phyloP scores from a whole-genome alignment of 164 flowering plant species.

The Hamamelis virginiana region DNA sequence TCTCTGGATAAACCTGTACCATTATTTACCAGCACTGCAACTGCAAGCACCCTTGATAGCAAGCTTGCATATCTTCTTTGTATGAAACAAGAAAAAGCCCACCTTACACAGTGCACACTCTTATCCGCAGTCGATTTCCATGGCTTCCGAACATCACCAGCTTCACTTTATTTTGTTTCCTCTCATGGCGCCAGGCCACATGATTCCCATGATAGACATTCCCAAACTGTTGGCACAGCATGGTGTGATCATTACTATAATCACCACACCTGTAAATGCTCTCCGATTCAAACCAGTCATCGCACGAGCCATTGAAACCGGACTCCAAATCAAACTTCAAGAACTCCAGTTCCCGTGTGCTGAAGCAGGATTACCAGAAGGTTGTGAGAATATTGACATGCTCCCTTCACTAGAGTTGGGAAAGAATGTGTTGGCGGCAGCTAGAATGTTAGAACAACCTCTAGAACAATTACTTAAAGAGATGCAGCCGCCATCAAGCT shows the following conservation, averaged over 20 bases:
- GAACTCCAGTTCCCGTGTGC: constrained; percentile 13
- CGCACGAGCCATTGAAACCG: background rate
- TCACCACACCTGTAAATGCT: constrained; percentile 32
- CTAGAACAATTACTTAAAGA: constrained; percentile 11
- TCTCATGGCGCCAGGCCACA: constrained; percentile 37
- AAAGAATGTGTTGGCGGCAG: constrained; percentile 14
- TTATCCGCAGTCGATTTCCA: background rate
- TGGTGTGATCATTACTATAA: constrained; percentile 12
- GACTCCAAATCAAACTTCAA: constrained; percentile 6
- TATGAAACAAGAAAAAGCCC: too few species aligned
- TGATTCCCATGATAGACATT: constrained; percentile 33
- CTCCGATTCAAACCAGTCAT: constrained; percentile 4
- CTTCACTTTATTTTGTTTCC: constrained; percentile 36
- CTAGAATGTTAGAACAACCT: constrained; percentile 15
- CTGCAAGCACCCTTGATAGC: too few species aligned
- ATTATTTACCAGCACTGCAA: too few species aligned
- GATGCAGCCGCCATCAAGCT: constrained; percentile 18
- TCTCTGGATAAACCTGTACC: too few species aligned
- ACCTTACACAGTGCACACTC: too few species aligned
- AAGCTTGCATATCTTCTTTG: too few species aligned
- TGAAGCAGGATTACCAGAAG: constrained; percentile 18
- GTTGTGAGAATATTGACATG: constrained; percentile 26
- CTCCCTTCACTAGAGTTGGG: constrained; percentile 11
- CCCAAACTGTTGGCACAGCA: constrained; percentile 20
- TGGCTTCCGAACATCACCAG: background rate